Base-by-base conservation (phyloP, 2,329 filamentous ascomycete species). In the Fusarium compactum region DNA sequence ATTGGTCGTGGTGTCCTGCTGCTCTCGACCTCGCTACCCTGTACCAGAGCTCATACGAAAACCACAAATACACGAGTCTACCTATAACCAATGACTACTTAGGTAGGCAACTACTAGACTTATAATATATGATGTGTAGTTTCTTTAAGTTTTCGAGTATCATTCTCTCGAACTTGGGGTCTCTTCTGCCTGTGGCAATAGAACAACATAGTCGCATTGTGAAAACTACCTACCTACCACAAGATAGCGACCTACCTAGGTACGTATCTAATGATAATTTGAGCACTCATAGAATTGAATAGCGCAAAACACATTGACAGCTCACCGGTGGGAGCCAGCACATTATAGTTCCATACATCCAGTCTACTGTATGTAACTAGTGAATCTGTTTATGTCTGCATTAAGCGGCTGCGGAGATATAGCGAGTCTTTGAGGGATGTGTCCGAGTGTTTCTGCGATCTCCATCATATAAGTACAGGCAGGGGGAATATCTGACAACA, bases 1-100 rank as follows among this genome's bases (percentile, higher is more conserved):
- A 76, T 76, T 76, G 67, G 67, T 16, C 32, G 38, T 6, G 57
- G 9, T n/a, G 12, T 38, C 16, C 12, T 5, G 5, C 15, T 1
- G 18, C 6, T 18, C 2, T 1, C 3, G 4, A 16, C 4, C 4
- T 1, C 12, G 12, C n/a, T 66, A 75, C 73, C 73, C 73, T 75
- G 51, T 44, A 74, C 20, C 29, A n/a, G 11, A 18, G 10, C 34
- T 38, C 8, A 38, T n/a, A 18, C 34, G 18, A 38, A 38, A 38
- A n/a, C 34, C 18, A 38, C 18, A 38, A 38, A 38, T 38, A 38
- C 34, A 38, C 3, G 18, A 38, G 34, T 38, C 34, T 38, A 7
- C 34, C 18, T 38, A n/a, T 38, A n/a, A 10, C 29, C 29, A 30
- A 15, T 30, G 7, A 30, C 10, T 38, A 38, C 34, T 9, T 6